Percentiles rank a stretch among this genome's conserved stretches.
Conservation (phyloP, 2,329 filamentous ascomycete species). For the Cercospora sp. region DNA sequence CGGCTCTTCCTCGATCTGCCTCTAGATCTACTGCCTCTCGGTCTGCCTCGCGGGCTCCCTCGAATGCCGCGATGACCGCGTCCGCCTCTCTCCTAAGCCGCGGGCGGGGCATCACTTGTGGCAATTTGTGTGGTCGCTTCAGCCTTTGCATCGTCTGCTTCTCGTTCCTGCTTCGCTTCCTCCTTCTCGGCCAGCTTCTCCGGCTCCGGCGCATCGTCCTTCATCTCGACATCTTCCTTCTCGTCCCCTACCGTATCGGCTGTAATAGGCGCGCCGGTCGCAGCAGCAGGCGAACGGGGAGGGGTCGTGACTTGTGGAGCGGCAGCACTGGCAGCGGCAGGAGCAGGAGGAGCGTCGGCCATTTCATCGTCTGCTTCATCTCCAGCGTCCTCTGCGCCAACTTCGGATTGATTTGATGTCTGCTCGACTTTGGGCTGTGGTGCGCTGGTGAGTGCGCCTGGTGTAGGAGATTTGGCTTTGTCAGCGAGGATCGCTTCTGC, state of each 20-base stretch:
- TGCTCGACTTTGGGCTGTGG: constrained; percentile 17
- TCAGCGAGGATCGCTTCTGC: constrained; percentile 29
- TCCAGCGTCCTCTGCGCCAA: constrained; percentile 31
- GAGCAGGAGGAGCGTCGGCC: constrained; percentile 26
- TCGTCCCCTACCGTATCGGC: constrained; percentile 8
- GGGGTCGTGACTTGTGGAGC: constrained; percentile 34
- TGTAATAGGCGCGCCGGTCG: constrained; percentile 4
- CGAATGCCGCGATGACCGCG: not conserved
- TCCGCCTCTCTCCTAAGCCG: not conserved
- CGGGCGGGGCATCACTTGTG: constrained; percentile 19
- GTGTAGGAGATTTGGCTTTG: constrained; percentile 30
- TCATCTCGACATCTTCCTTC: constrained; percentile 25
- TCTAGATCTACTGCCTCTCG: not conserved
- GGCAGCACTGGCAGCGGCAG: constrained; percentile 36
- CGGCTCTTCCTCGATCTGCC: not conserved
- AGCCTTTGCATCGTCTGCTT: constrained; percentile 32
- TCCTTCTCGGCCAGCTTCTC: constrained; percentile 32
- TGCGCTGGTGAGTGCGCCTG: constrained; percentile 12
- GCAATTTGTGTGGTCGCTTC: constrained; percentile 36
- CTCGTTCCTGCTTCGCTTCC: constrained; percentile 35
- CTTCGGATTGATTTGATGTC: constrained; percentile 24
- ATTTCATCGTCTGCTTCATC: constrained; percentile 43
- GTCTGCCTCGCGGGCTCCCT: not conserved
- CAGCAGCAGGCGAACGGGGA: constrained; percentile 22
- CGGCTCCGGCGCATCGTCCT: constrained; percentile 17